Conservation (phyloP, 2,329 filamentous ascomycete genomes). For the Fusarium subglutinans region DNA sequence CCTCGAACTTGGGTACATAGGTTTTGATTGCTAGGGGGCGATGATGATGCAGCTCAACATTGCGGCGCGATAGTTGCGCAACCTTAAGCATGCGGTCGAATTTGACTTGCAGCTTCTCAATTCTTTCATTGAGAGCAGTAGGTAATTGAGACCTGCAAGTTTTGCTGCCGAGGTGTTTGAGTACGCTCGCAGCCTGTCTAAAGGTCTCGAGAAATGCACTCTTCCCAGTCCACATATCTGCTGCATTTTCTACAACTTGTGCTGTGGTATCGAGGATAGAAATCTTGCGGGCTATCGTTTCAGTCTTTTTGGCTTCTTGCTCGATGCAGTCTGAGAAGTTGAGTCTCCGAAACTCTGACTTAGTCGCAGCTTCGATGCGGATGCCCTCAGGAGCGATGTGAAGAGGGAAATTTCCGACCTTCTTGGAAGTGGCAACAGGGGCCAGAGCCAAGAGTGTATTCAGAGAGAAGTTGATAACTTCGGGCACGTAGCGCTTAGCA, state of each 20-base stretch:
- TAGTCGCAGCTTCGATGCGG: constrained; percentile 58
- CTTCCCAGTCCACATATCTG: constrained; percentile 78
- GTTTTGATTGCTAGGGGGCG: constrained; percentile 87
- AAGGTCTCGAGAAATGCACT: constrained; percentile 84
- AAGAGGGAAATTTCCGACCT: constrained; percentile 67
- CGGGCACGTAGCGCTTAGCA: constrained; percentile 88
- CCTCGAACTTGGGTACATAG: constrained; percentile 93
- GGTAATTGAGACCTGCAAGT: constrained; percentile 62
- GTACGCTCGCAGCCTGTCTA: constrained; percentile 65
- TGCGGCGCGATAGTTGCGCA: constrained; percentile 74
- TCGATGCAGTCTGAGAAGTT: constrained; percentile 66
- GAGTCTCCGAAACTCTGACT: constrained; percentile 60
- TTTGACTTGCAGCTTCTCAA: constrained; percentile 55
- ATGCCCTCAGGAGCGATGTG: constrained; percentile 64
- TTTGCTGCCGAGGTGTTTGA: constrained; percentile 69
- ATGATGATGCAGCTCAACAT: constrained; percentile 90
- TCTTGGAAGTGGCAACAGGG: constrained; percentile 59
- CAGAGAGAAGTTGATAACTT: constrained; percentile 82
- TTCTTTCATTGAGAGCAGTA: constrained; percentile 50
- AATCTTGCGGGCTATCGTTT: constrained; percentile 57
- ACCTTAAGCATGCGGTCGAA: constrained; percentile 66
- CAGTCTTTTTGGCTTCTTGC: constrained; percentile 46
- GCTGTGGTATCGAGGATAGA: constrained; percentile 71
- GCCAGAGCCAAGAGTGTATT: constrained; percentile 76
- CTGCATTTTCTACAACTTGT: constrained; percentile 72